Conservation (phyloP, 1,139 yeast genomes). For the Pichia sp. region DNA sequence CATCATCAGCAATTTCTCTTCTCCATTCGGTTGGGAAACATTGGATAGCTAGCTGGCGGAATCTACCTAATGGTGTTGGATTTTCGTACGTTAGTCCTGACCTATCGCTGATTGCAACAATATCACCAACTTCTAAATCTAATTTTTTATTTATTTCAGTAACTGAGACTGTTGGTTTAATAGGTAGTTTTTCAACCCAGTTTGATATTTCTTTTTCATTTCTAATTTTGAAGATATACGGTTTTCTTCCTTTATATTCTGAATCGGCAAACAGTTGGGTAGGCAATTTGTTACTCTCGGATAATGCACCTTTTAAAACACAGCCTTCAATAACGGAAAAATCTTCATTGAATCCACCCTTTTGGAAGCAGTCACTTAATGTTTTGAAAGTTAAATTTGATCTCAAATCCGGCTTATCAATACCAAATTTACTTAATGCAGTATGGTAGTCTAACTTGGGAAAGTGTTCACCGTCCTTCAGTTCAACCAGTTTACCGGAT, state of each 20-base stretch:
- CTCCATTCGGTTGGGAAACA: constrained; percentile 48
- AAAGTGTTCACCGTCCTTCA: constrained; percentile 29
- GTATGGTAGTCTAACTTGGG: constrained; percentile 54
- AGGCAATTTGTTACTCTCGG: constrained; percentile 30
- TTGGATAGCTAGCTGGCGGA: constrained; percentile 66
- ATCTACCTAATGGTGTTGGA: constrained; percentile 89
- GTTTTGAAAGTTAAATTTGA: constrained; percentile 47
- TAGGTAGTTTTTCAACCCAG: constrained; percentile 38
- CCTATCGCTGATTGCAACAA: constrained; percentile 69
- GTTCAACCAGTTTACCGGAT: constrained; percentile 24
- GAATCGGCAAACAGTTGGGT: constrained; percentile 35
- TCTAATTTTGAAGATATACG: constrained; percentile 47
- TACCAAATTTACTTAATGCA: constrained; percentile 71
- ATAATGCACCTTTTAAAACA: constrained; percentile 47
- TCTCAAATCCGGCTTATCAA: constrained; percentile 91
- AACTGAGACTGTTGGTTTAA: constrained; percentile 26
- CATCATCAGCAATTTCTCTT: constrained; percentile 25
- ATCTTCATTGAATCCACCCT: constrained; percentile 32
- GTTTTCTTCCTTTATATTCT: constrained; percentile 54
- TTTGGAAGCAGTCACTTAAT: constrained; percentile 37
- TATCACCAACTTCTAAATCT: constrained; percentile 57
- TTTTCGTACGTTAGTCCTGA: constrained; percentile 69
- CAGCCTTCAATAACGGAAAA: constrained; percentile 71
- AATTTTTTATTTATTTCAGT: constrained; percentile 32
- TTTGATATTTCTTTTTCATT: constrained; percentile 31